Base-by-base conservation (phyloP, 768 basidiomycete genomes). In the Mycena floridula region DNA sequence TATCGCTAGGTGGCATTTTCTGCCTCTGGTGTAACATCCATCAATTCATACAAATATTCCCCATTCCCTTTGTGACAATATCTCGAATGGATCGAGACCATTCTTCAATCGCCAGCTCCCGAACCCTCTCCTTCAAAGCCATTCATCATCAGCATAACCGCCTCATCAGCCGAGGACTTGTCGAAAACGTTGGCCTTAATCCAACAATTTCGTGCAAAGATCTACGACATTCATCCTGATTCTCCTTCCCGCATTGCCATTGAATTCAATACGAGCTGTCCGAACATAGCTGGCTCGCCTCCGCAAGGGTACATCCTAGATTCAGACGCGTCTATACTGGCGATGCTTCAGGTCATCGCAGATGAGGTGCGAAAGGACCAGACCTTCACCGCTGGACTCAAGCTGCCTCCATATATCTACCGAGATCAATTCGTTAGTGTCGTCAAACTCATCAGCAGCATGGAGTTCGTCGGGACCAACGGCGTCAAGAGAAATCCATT, bases 21-120 rank as follows among this genome's bases (percentile, higher is more conserved):
- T 37, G 63, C 61, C 28, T 63, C 65, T 12, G 55, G 67, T 7
- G 51, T 72, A 27, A 72, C 85, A n/a, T 81, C 89, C 13, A 56
- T 89, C 48, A 93, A 93, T 59, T 85, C 84, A 0, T 93, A 88
- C 61, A 90, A 90, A 20, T 94, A 92, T 64, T 91, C 88, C 7
- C 90, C 89, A 0, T 72, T 82, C 54, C 78, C 85, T 5, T 72
- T 93, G 35, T 54, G 66, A n/a, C 51, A 57, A 20, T 93, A 91
- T 64, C 58, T 89, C 36, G 60, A 57, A 40, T 88, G 84, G 82
- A 66, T 89, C 37, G 54, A 79, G 35, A 72, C 85, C 46, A 59
- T 76, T 48, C 55, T 50, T 12, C 62, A 64, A 9, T 63, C 59
- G 28, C 50, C 64, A 12, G 30, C 50, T 25, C 50, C 58, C 22